These are phyloP conservation scores for Cetraspora pellucida DNA, from an alignment of 192 early-diverging fungal genomes.

Conservation along the genomic window DNA sequence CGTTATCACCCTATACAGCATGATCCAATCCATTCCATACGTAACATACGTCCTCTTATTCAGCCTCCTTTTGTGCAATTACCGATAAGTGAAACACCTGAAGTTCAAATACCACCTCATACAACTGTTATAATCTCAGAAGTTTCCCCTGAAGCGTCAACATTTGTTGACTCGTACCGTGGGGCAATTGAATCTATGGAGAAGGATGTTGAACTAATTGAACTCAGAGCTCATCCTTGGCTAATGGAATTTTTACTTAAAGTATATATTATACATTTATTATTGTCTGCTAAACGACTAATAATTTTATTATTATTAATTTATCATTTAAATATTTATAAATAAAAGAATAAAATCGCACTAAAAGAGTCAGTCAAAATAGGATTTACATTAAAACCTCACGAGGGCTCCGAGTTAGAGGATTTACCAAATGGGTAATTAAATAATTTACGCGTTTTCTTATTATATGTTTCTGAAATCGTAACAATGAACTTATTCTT, in stretches of 20 bases:
- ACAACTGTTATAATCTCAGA: constrained; percentile 76
- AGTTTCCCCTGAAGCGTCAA: constrained; percentile 72
- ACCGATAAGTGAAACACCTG: constrained; percentile 60
- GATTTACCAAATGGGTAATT: constrained; percentile 60
- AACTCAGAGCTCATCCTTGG: constrained; percentile 83
- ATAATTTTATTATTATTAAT: constrained; percentile 2
- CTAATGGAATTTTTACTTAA: constrained; percentile 77
- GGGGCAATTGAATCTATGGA: constrained; percentile 61
- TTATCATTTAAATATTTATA: background rate
- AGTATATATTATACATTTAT: constrained; percentile 36
- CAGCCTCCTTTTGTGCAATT: constrained; percentile 48
- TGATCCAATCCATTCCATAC: constrained; percentile 10
- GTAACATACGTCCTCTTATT: constrained; percentile 34
- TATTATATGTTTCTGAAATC: background rate
- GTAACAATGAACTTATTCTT: constrained; percentile 7
- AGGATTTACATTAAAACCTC: constrained; percentile 77
- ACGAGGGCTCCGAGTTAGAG: constrained; percentile 53
- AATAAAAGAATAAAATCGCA: constrained; percentile 60
- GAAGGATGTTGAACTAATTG: constrained; percentile 53
- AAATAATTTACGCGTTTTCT: background rate
- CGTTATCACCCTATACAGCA: background rate
- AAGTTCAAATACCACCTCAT: constrained; percentile 60
- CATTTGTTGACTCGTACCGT: constrained; percentile 71
- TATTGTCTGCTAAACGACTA: background rate
- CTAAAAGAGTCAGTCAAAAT: constrained; percentile 81